phyloP scores from a whole-genome alignment of 495 filamentous ascomycete species.

The Annulohypoxylon maeteangense region DNA sequence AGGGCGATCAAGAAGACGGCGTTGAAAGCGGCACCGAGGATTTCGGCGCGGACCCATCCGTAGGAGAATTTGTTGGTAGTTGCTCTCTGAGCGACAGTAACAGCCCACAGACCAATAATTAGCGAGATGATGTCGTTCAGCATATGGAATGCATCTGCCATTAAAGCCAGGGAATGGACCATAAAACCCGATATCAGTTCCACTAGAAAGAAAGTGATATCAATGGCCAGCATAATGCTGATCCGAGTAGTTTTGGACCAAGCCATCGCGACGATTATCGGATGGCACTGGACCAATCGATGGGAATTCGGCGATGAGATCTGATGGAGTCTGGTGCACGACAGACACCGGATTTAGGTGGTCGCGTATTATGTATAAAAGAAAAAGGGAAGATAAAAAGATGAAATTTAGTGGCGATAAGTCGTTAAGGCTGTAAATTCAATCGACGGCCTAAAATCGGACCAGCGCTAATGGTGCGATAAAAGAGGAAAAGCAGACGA shows the following conservation, averaged over 20 bases:
- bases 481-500: constrained; percentile 15
- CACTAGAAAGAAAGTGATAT: constrained; percentile 86
- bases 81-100: constrained; percentile 82
- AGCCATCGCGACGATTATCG: constrained; percentile 72
- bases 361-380: background rate
- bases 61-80: constrained; percentile 92
- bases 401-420: constrained; percentile 31
- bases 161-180: constrained; percentile 89
- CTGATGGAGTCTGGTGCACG: background rate
- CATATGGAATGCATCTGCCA: constrained; percentile 99
- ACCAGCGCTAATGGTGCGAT: constrained; percentile 8
- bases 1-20: constrained; percentile 96
- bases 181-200: constrained; percentile 86
- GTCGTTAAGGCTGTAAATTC: background rate
- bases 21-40: constrained; percentile 92
- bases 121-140: constrained; percentile 97
- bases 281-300: constrained; percentile 13
- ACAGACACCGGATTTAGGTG: background rate
- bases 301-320: background rate
- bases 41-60: constrained; percentile 99
- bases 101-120: constrained; percentile 92
- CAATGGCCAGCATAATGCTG: constrained; percentile 89
- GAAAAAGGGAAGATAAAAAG: constrained; percentile 1
- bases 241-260: constrained; percentile 95
- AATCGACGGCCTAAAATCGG: background rate